Evolutionary conservation across 2,329 filamentous ascomycete genomes (phyloP).

Genomic region (Cordyceps sp.): DNA sequence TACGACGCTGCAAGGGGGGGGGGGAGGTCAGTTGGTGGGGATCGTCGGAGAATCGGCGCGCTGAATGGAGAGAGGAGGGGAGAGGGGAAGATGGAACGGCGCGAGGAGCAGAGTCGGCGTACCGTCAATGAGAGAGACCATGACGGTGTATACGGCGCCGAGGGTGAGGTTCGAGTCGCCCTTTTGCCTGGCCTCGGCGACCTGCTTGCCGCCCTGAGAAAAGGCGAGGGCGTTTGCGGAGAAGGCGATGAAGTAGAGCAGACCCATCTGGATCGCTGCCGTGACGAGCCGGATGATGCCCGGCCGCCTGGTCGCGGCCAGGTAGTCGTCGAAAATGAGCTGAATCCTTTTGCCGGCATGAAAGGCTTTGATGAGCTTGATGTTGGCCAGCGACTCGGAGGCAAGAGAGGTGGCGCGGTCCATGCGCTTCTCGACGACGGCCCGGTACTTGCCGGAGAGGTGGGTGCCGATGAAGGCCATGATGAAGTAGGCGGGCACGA

Average conservation of each 20-base stretch:
- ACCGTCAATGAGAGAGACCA: constrained; percentile 47
- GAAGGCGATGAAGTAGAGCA: constrained; percentile 52
- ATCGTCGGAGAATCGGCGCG: neutral
- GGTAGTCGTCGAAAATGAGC: constrained; percentile 35
- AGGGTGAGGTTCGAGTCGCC: constrained; percentile 18
- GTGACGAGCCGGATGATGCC: constrained; percentile 41
- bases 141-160: constrained; percentile 42
- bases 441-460: constrained; percentile 34
- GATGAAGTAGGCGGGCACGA: constrained; percentile 45
- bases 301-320: constrained; percentile 30
- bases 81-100: neutral
- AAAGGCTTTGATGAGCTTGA: constrained; percentile 47
- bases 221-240: constrained; percentile 51
- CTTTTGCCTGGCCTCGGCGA: constrained; percentile 20
- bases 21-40: neutral
- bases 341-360: constrained; percentile 42
- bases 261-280: constrained; percentile 39
- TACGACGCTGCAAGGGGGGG: constrained; percentile 6
- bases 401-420: constrained; percentile 45
- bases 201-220: constrained; percentile 45
- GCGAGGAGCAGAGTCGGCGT: constrained; percentile 8
- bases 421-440: constrained; percentile 32
- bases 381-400: constrained; percentile 42
- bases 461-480: constrained; percentile 38
- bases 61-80: constrained; percentile 7